phyloP scores from a whole-genome alignment of 148 eudicot species.

The Pharnaceum exiguum region DNA sequence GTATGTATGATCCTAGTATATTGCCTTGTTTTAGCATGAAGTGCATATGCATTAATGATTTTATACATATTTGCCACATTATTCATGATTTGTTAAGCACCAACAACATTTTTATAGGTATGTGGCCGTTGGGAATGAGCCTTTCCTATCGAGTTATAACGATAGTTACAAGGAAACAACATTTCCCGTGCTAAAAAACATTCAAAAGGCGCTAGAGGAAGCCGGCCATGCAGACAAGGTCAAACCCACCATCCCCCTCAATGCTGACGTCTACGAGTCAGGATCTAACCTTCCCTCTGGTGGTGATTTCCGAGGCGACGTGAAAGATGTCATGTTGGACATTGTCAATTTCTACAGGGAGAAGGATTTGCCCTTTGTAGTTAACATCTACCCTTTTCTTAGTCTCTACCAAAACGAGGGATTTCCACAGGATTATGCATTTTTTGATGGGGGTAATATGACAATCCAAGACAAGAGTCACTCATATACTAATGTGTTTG shows the following conservation, averaged over 20 bases:
- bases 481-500: conserved; percentile 38
- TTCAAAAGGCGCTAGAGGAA: conserved; percentile 65
- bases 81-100: too few species aligned
- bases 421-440: conserved; percentile 48
- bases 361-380: conserved; percentile 33
- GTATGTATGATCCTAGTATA: too few species aligned
- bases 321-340: conserved; percentile 43
- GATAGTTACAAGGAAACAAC: conserved; percentile 38
- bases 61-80: too few species aligned
- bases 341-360: conserved; percentile 38
- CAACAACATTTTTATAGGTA: too few species aligned
- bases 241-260: conserved; percentile 73
- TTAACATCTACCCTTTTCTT: conserved; percentile 58
- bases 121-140: conserved; percentile 89
- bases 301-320: conserved; percentile 57
- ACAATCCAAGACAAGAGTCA: conserved; percentile 34
- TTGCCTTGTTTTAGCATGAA: too few species aligned
- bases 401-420: conserved; percentile 33
- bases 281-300: conserved; percentile 43
- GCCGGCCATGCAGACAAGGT: conserved; percentile 44
- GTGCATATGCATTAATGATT: too few species aligned
- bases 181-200: conserved; percentile 66
- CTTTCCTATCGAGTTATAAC: conserved; percentile 63
- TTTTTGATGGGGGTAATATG: conserved; percentile 36
- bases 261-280: conserved; percentile 76